These are phyloP conservation scores for Fusarium dimerum DNA, from an alignment of 2,329 filamentous ascomycete genomes.

Conservation along the genomic window DNA sequence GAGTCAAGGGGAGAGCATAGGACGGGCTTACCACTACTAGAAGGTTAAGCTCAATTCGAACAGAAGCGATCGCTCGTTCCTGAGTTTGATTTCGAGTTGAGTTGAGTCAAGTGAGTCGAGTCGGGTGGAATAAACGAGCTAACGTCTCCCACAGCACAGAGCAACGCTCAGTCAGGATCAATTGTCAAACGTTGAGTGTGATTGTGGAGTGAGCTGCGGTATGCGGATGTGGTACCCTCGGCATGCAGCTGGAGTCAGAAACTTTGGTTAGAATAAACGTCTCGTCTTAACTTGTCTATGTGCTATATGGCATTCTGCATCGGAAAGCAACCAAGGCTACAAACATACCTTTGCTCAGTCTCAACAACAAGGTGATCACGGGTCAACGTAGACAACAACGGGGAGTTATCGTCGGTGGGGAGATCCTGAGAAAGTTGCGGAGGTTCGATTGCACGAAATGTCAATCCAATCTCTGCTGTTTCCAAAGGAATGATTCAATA, in stretches of 20 bases:
- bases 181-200: slow-evolving; percentile 39
- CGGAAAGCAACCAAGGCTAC: not conserved
- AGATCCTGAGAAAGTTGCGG: slow-evolving; percentile 8
- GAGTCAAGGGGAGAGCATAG: slow-evolving; percentile 26
- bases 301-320: not conserved
- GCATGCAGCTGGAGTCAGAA: slow-evolving; percentile 37
- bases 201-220: slow-evolving; percentile 42
- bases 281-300: slow-evolving; percentile 3
- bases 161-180: slow-evolving; percentile 46
- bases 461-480: not conserved
- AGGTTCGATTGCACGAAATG: not conserved
- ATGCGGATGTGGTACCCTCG: slow-evolving; percentile 35
- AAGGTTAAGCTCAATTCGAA: slow-evolving; percentile 28
- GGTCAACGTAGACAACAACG: slow-evolving; percentile 5
- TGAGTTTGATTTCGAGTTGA: slow-evolving; percentile 26
- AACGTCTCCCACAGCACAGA: slow-evolving; percentile 63
- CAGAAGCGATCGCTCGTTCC: slow-evolving; percentile 44
- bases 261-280: slow-evolving; percentile 29
- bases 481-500: not conserved
- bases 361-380: slow-evolving; percentile 8
- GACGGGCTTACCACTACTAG: slow-evolving; percentile 54
- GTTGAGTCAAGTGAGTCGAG: slow-evolving; percentile 4
- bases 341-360: slow-evolving; percentile 30
- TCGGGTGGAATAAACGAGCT: slow-evolving; percentile 61
- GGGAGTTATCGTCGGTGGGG: slow-evolving; percentile 4